Conservation (phyloP, 1,284 basidiomycete species). For the Stygiomarasmius scandens region DNA sequence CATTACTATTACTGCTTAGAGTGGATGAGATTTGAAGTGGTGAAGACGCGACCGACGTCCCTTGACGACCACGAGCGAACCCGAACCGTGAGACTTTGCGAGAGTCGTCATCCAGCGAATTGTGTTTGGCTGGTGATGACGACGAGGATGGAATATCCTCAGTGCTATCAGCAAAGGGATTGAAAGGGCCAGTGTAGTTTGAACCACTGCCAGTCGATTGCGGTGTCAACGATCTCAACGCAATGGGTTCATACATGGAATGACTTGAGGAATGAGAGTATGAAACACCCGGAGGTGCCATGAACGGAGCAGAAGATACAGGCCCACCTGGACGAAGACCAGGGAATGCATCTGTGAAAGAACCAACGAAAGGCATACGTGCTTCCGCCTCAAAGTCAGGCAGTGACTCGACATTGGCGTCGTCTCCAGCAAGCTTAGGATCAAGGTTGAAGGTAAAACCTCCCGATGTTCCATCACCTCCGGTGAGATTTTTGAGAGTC, state of each 20-base stretch:
- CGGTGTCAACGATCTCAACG: conserved; percentile 37
- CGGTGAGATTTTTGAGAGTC: conserved; percentile 69
- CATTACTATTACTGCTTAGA: conserved; percentile 44
- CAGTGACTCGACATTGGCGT: conserved; percentile 42
- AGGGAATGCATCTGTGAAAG: conserved; percentile 70
- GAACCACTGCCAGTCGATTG: conserved; percentile 46
- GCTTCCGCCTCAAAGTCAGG: conserved; percentile 59
- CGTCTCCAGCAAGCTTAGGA: conserved; percentile 65
- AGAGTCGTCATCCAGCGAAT: conserved; percentile 61
- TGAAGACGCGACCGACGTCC: conserved; percentile 52
- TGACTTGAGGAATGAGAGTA: conserved; percentile 49
- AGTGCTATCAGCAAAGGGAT: conserved; percentile 70
- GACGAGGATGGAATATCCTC: conserved; percentile 41
- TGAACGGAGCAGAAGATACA: conserved; percentile 36
- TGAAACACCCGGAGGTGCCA: conserved; percentile 54
- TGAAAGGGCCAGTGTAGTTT: conserved; percentile 73
- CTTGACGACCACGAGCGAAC: conserved; percentile 76
- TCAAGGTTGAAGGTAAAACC: conserved; percentile 85
- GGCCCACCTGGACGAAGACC: conserved; percentile 43
- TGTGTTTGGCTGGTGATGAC: conserved; percentile 28
- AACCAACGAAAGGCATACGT: conserved; percentile 56
- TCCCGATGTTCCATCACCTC: conserved; percentile 50
- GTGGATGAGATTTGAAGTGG: conserved; percentile 63
- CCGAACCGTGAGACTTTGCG: conserved; percentile 81
- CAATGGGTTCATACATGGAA: conserved; percentile 56